These are phyloP conservation scores for Castanopsis chinensis DNA, from an alignment of 306 rosid genomes.

Conservation along the genomic window DNA sequence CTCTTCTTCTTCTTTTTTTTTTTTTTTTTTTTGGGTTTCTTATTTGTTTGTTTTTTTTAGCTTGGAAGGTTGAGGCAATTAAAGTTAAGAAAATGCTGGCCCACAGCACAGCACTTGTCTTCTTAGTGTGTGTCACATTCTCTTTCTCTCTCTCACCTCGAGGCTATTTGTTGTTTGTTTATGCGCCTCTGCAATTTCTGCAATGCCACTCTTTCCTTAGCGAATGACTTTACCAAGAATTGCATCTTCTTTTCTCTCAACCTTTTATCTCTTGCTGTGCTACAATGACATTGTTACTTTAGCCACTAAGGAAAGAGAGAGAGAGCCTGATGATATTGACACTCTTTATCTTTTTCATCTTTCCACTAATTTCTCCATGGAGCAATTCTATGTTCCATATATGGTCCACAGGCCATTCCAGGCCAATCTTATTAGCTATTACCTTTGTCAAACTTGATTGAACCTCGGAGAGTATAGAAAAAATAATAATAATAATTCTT, in stretches of 20 bases:
- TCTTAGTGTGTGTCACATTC: constrained; percentile 54
- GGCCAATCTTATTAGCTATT: background rate
- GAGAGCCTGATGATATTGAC: too few relatives aligned
- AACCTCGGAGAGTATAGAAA: background rate
- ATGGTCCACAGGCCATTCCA: background rate
- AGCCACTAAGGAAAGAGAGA: background rate
- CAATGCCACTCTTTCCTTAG: constrained; percentile 27
- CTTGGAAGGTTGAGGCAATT: constrained; percentile 21
- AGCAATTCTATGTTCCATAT: background rate
- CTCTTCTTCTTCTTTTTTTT: too few relatives aligned
- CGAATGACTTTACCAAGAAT: constrained; percentile 17
- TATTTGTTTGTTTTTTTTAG: background rate
- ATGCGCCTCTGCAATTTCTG: constrained; percentile 45
- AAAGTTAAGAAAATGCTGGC: constrained; percentile 52
- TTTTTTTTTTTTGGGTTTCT: too few relatives aligned
- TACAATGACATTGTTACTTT: background rate
- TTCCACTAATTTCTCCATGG: background rate
- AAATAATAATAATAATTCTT: background rate
- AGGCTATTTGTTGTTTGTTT: constrained; percentile 17
- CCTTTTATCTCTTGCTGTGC: constrained; percentile 2
- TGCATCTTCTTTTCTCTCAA: background rate
- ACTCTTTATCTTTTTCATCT: background rate
- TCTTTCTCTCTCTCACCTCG: constrained; percentile 20
- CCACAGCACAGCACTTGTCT: constrained; percentile 48
- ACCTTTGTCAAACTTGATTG: background rate